These are phyloP conservation scores for Coemansia sp. DNA, from an alignment of 192 early-diverging fungal species.

Conservation along the genomic window DNA sequence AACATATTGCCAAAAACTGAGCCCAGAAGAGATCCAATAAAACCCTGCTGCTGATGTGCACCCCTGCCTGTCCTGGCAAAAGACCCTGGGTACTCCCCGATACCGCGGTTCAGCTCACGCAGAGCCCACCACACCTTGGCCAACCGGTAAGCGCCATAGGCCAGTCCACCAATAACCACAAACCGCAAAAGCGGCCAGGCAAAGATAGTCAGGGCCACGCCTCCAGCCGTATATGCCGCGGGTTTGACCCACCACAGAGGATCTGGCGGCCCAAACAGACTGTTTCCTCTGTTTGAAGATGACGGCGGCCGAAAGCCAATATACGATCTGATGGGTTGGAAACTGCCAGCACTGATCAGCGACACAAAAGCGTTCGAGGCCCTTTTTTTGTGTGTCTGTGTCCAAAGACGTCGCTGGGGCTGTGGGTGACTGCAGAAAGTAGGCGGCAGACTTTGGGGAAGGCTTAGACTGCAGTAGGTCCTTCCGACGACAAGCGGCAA, in stretches of 20 bases:
- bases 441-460: background rate
- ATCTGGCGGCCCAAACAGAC: background rate
- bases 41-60: background rate
- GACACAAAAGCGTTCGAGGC: background rate
- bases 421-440: background rate
- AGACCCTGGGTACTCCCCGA: background rate
- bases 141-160: conserved; percentile 27
- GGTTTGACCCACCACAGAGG: conserved; percentile 25
- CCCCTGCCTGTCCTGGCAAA: background rate
- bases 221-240: conserved; percentile 27
- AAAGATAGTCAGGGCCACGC: conserved; percentile 21
- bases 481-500: background rate
- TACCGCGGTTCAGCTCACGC: background rate
- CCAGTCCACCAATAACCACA: conserved; percentile 37
- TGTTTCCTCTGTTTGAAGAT: background rate
- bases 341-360: background rate
- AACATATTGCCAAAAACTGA: background rate
- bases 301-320: background rate
- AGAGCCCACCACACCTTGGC: conserved; percentile 7
- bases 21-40: background rate
- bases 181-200: conserved; percentile 46
- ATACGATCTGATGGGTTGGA: background rate
- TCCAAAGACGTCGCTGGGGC: background rate
- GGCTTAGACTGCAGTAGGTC: background rate
- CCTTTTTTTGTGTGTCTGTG: background rate